A percentile compares a stretch with the other conserved stretches of the same genome.
These are phyloP conservation scores for Fraxinus excelsior DNA, from an alignment of 257 asterid species.

Conservation along the genomic window DNA sequence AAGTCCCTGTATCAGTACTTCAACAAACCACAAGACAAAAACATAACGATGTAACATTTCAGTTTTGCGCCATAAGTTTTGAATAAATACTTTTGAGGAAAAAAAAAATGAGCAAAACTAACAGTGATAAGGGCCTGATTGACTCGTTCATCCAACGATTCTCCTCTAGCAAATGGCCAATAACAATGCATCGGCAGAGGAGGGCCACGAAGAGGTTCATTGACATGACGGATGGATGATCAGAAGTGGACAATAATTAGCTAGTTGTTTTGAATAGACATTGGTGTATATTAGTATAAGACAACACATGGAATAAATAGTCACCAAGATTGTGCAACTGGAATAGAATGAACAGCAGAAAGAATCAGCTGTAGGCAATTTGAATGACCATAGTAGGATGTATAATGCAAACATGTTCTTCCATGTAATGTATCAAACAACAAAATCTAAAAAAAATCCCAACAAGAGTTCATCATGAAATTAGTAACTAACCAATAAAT, in stretches of 20 bases:
- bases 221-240: slow-evolving; percentile 36
- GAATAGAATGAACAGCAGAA: too few species aligned
- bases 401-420: too few species aligned
- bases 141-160: slow-evolving; percentile 45
- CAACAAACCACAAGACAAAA: not conserved
- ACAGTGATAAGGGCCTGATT: slow-evolving; percentile 42
- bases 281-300: too few species aligned
- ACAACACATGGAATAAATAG: too few species aligned
- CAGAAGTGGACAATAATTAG: slow-evolving; percentile 27
- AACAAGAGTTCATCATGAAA: slow-evolving; percentile 20
- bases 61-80: not conserved
- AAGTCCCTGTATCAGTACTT: not conserved
- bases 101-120: slow-evolving; percentile 11
- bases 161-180: slow-evolving; percentile 55
- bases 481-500: not conserved
- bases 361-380: too few species aligned
- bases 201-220: slow-evolving; percentile 45
- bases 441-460: slow-evolving; percentile 42
- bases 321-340: too few species aligned
- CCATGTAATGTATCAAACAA: too few species aligned
- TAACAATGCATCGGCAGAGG: slow-evolving; percentile 42
- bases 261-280: too few species aligned
- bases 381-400: too few species aligned
- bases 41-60: not conserved
- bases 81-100: not conserved